These are phyloP conservation scores for Penicillium concentricum DNA, from an alignment of 2,329 filamentous ascomycete species.

Conservation along the genomic window DNA sequence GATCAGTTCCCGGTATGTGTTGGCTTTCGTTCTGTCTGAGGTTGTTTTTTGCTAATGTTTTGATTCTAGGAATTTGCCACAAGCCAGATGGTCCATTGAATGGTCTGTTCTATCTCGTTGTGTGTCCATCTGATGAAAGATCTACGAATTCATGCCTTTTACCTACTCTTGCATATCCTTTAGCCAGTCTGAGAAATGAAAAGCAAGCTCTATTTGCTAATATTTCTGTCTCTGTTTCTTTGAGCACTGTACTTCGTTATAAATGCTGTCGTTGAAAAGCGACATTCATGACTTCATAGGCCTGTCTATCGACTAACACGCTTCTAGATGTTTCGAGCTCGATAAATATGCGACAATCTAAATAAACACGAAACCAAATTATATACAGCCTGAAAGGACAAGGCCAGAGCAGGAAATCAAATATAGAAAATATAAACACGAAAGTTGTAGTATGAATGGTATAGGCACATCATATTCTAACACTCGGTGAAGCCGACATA, in stretches of 20 bases:
- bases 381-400: not conserved
- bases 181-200: not conserved
- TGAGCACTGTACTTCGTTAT: not conserved
- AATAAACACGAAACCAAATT: not conserved
- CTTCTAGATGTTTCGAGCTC: not conserved
- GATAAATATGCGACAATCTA: not conserved
- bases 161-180: slow-evolving; percentile 1
- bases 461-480: not conserved
- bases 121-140: slow-evolving; percentile 15
- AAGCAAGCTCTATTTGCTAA: not conserved
- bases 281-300: not conserved
- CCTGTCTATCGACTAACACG: not conserved
- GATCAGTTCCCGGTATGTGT: slow-evolving; percentile 70
- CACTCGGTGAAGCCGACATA: not conserved
- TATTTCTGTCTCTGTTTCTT: not conserved
- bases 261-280: not conserved
- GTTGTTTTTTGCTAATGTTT: slow-evolving; percentile 4
- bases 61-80: slow-evolving; percentile 32
- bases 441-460: not conserved
- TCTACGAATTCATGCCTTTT: slow-evolving; percentile 21
- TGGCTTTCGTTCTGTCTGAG: not conserved
- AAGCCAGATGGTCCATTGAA: slow-evolving; percentile 37
- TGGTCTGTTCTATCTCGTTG: not conserved
- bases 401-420: not conserved
- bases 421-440: not conserved